Base-by-base conservation (phyloP, 352 stramenopile species). In the Thalassiosira hispida region DNA sequence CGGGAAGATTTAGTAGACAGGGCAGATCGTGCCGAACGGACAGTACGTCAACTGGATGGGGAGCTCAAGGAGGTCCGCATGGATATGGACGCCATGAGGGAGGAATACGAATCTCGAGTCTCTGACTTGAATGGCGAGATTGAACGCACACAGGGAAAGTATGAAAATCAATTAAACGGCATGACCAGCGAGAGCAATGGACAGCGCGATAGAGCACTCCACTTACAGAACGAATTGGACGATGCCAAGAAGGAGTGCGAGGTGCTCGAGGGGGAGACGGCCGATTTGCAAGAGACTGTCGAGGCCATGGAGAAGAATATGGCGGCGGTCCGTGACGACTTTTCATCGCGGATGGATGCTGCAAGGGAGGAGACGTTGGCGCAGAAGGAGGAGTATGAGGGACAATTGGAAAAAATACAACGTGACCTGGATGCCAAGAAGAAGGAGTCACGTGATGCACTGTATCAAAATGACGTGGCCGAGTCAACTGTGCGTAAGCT, bases 301-400 rank as follows among this genome's bases (percentile, higher is more conserved):
- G 77, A 84, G 44, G 71, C 61, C 11, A 84, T 84, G 77, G 71
- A 84, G 18, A 84, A 84, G 59, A 84, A 84, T 52, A 84, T 84
- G 77, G 33, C 49, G 2, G 69, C 66, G 1, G 77, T 84, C n/a
- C 31, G 70, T 20, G 55, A 52, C 0, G 77, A 84, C 62, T 80
- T 84, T 49, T 53, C 55, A 35, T 55, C 46, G 14, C 27, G 77
- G 33, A 77, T 79, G 42, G 65, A 84, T 27, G 47, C 57, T 22
- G 52, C 67, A 16, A 64, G 64, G 16, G 69, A 73, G 22, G 57
- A 84, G 38, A 27, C 49, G 20, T 2, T 40, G 7, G 63, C 51
- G 23, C 27, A 69, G 29, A 77, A 76, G 46, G 56, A 73, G 40
- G 69, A 79, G 18, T 80, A 84, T 22, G 69, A 80, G 27, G 56